phyloP scores from a whole-genome alignment of 2,329 filamentous ascomycete species.

The Aquanectria penicillioides region DNA sequence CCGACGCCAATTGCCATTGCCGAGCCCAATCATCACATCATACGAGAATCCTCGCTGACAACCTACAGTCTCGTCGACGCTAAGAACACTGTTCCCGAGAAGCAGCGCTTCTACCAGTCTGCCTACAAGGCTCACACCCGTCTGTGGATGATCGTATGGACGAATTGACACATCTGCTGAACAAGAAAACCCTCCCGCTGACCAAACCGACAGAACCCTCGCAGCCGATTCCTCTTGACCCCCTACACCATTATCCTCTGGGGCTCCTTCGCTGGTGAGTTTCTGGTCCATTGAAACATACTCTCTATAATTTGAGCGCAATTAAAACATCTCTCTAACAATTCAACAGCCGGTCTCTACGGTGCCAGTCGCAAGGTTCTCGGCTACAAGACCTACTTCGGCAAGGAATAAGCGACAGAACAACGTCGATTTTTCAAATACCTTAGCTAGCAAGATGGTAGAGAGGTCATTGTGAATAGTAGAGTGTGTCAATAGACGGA shows the following conservation, averaged over 20 bases:
- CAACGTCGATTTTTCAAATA: conserved; percentile 21
- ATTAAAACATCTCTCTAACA: conserved; percentile 25
- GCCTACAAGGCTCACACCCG: conserved; percentile 75
- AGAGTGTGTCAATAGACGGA: conserved; percentile 41
- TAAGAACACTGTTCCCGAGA: conserved; percentile 78
- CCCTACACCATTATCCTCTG: conserved; percentile 75
- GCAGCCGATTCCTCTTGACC: conserved; percentile 71
- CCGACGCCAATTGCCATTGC: conserved; percentile 36
- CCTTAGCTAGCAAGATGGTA: conserved; percentile 20
- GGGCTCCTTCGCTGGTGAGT: conserved; percentile 71
- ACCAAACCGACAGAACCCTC: conserved; percentile 62
- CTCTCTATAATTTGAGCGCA: background rate
- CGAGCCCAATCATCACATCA: conserved; percentile 35
- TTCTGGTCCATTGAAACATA: background rate
- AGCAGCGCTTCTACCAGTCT: conserved; percentile 80
- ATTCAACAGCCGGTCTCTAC: conserved; percentile 66
- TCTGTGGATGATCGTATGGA: conserved; percentile 80
- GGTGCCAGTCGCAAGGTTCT: conserved; percentile 77
- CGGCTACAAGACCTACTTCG: conserved; percentile 84
- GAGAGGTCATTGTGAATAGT: conserved; percentile 33
- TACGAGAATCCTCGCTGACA: conserved; percentile 43
- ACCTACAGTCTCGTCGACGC: conserved; percentile 69
- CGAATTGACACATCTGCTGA: conserved; percentile 27
- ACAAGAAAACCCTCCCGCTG: conserved; percentile 24
- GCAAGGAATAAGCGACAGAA: conserved; percentile 57